Evolutionary conservation across 2,329 filamentous ascomycete species (phyloP).

Genomic region (Ophiocordyceps camponoti-leonardi): DNA sequence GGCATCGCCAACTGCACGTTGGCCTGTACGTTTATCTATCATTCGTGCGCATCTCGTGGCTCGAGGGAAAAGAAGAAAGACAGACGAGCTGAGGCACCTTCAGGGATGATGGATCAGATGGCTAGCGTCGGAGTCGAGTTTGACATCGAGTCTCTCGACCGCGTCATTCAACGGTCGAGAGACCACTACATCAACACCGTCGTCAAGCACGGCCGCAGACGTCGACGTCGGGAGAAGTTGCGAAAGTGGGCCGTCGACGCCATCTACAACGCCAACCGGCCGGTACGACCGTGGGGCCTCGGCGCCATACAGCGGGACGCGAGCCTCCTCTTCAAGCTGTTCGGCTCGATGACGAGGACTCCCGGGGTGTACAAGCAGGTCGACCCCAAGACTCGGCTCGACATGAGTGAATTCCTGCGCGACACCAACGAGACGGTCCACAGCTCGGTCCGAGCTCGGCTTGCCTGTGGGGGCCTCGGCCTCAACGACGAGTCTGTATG

Average conservation of each 20-base stretch:
- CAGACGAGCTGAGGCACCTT: not conserved
- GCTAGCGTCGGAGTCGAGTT: conserved; percentile 33
- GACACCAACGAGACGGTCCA: conserved; percentile 39
- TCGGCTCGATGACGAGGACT: conserved; percentile 23
- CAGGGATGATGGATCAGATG: conserved; percentile 40
- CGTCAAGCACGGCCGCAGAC: not conserved
- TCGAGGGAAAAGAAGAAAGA: not conserved
- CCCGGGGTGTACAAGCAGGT: conserved; percentile 30
- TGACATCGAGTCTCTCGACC: conserved; percentile 20
- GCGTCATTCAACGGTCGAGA: conserved; percentile 19
- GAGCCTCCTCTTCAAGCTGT: conserved; percentile 24
- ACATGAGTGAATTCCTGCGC: conserved; percentile 21
- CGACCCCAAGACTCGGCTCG: conserved; percentile 20
- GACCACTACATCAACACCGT: conserved; percentile 12
- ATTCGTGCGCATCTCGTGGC: no score
- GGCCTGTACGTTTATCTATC: conserved; percentile 15
- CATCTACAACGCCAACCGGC: conserved; percentile 28
- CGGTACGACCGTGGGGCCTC: conserved; percentile 29
- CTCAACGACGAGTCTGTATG: conserved; percentile 30
- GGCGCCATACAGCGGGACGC: conserved; percentile 23
- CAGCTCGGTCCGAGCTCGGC: conserved; percentile 33
- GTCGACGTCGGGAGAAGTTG: not conserved
- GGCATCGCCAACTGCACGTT: conserved; percentile 22
- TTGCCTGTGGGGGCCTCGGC: conserved; percentile 30
- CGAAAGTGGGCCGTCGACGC: conserved; percentile 27